phyloP scores from a whole-genome alignment of 306 rosid species.

The Vigna unguiculata region DNA sequence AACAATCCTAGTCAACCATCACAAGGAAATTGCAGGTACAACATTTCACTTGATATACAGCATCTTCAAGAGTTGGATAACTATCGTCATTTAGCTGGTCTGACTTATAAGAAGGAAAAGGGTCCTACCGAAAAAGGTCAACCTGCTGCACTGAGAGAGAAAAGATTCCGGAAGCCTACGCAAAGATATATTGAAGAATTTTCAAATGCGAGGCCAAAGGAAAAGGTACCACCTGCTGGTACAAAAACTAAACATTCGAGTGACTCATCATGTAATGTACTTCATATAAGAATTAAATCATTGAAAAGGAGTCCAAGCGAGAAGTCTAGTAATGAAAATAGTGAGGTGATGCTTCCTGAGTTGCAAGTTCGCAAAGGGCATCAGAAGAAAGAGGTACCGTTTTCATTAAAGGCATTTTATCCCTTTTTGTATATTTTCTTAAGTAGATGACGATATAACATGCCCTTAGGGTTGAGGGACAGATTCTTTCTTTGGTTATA shows the following conservation, averaged over 20 bases:
- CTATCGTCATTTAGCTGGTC: constrained; percentile 47
- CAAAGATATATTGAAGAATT: constrained; percentile 80
- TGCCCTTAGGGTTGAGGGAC: background rate
- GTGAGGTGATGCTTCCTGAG: constrained; percentile 56
- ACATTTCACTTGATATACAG: constrained; percentile 53
- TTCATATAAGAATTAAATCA: constrained; percentile 48
- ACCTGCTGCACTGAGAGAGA: constrained; percentile 60
- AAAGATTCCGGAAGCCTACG: constrained; percentile 82
- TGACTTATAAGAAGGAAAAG: constrained; percentile 55
- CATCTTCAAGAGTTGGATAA: constrained; percentile 54
- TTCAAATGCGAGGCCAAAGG: constrained; percentile 59
- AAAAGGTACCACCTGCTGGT: constrained; percentile 51
- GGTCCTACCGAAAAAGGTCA: constrained; percentile 52
- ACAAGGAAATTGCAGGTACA: constrained; percentile 53
- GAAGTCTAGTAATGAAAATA: constrained; percentile 53
- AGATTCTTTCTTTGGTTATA: background rate
- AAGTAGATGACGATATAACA: background rate
- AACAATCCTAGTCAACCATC: constrained; percentile 60
- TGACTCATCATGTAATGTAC: constrained; percentile 50
- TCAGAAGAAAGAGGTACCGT: constrained; percentile 66
- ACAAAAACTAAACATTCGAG: constrained; percentile 47
- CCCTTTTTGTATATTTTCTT: constrained; percentile 32
- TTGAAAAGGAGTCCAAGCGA: constrained; percentile 56
- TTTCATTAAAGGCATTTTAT: constrained; percentile 28
- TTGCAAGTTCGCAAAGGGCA: constrained; percentile 52